These are phyloP conservation scores for Rhodosporidiobolus sp. DNA, from an alignment of 768 basidiomycete genomes.

Conservation along the genomic window DNA sequence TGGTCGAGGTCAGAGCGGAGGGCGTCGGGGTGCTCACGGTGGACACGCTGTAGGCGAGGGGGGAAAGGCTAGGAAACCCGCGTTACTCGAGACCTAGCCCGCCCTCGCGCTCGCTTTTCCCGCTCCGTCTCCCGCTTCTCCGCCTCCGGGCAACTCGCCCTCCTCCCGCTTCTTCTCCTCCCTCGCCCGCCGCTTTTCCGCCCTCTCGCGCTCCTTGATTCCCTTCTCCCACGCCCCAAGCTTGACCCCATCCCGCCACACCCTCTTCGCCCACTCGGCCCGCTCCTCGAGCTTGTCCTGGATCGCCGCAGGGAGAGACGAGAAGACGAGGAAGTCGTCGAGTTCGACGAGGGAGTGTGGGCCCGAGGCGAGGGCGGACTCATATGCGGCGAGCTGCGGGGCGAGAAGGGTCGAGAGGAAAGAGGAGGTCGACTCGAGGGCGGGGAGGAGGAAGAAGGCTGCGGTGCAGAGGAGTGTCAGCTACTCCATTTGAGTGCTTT, in stretches of 20 bases:
- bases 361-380: slow-evolving; percentile 3
- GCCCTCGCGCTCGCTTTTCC: too few relatives aligned
- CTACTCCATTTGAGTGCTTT: too few relatives aligned
- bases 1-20: not conserved
- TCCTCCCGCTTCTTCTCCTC: not conserved
- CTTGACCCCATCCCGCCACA: slow-evolving; percentile 6
- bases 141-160: not conserved
- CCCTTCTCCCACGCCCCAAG: not conserved
- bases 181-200: slow-evolving; percentile 1
- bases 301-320: not conserved
- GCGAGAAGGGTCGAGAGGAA: slow-evolving; percentile 12
- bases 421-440: slow-evolving; percentile 11
- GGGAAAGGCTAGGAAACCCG: too few relatives aligned
- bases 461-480: not conserved
- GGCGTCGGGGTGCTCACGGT: slow-evolving; percentile 1
- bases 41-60: not conserved
- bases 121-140: not conserved
- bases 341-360: slow-evolving; percentile 23
- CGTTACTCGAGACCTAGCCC: too few relatives aligned
- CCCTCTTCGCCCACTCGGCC: slow-evolving; percentile 20
- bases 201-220: not conserved
- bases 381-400: slow-evolving; percentile 12
- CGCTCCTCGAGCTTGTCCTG: slow-evolving; percentile 1
- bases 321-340: slow-evolving; percentile 22
- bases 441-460: slow-evolving; percentile 24